Evolutionary conservation across 371 early-diverging fungal species (phyloP).

Genomic region (Globomyces sp.): DNA sequence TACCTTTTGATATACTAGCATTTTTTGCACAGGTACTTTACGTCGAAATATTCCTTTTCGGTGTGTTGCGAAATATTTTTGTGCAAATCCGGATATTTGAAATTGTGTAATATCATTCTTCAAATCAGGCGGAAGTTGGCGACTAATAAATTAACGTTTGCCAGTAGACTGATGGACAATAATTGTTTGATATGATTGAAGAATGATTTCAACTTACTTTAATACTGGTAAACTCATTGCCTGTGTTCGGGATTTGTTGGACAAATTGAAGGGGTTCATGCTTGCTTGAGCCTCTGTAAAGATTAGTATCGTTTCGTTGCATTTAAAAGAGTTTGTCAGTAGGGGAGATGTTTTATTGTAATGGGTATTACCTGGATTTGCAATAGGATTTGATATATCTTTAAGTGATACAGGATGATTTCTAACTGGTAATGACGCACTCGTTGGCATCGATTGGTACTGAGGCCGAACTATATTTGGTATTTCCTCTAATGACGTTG

Average conservation of each 20-base stretch:
- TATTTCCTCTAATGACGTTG: background rate
- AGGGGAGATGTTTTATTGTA: too few relatives aligned
- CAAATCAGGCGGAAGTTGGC: slow-evolving; percentile 58
- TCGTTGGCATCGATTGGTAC: background rate
- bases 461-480: background rate
- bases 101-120: slow-evolving; percentile 75
- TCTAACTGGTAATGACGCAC: background rate
- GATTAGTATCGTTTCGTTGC: too few relatives aligned
- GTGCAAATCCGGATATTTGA: slow-evolving; percentile 88
- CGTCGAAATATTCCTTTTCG: slow-evolving; percentile 83
- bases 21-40: slow-evolving; percentile 82
- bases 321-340: too few relatives aligned
- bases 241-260: slow-evolving; percentile 14
- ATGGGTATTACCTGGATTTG: background rate
- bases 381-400: background rate
- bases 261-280: slow-evolving; percentile 51
- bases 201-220: slow-evolving; percentile 6
- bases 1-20: slow-evolving; percentile 78
- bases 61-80: slow-evolving; percentile 87
- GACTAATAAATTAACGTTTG: too few relatives aligned
- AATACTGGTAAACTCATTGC: slow-evolving; percentile 20
- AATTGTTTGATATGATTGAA: background rate
- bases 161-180: slow-evolving; percentile 12
- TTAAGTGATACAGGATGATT: background rate
- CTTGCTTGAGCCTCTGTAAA: slow-evolving; percentile 48